Base-by-base conservation (phyloP, 768 basidiomycete species). In the Boletellus ananas region DNA sequence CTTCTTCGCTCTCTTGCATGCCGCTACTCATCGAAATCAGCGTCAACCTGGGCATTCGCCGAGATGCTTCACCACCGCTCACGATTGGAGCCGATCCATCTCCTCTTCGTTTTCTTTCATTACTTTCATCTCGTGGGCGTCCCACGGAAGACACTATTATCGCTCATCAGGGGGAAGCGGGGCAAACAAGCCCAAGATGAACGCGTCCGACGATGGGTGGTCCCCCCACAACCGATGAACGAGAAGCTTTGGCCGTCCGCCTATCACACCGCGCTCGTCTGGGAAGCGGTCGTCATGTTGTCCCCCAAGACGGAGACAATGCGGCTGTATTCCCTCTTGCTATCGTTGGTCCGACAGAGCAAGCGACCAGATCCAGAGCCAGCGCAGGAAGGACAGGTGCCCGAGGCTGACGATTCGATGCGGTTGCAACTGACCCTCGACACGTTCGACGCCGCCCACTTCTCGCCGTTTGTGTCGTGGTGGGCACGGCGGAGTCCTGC, bases 51-150 rank as follows among this genome's bases (percentile, higher is more conserved):
- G 65, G 59, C 43, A 1, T 51, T 69, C 36, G 44, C 66, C n/a
- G 49, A 63, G 34, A 68, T 68, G 66, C 61, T 67, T 5, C 49
- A 61, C 35, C 58, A 63, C 46, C 65, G 61, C 23, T 42, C 54
- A 3, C 55, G 56, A 13, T 55, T 29, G 11, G 54, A 61, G 34
- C 45, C 17, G 34, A 17, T 57, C 20, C 55, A 50, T n/a, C 44
- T 58, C 31, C 59, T 82, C 43, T 50, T 67, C 41, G 67, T 75
- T 0, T 88, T 80, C 58, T 62, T 66, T 12, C 70, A 75, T 6
- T 72, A 79, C 46, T 86, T 84, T 57, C 74, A 73, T 47, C 53
- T 73, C 7, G 64, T 73, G 34, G 83, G 80, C 13, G 68, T 87
- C n/a, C 83, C 85, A 0, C 53, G 27, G 46, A 69, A 33, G 61